Evolutionary conservation across 2,329 filamentous ascomycete genomes (phyloP).

Genomic region (Madurella fahalii): DNA sequence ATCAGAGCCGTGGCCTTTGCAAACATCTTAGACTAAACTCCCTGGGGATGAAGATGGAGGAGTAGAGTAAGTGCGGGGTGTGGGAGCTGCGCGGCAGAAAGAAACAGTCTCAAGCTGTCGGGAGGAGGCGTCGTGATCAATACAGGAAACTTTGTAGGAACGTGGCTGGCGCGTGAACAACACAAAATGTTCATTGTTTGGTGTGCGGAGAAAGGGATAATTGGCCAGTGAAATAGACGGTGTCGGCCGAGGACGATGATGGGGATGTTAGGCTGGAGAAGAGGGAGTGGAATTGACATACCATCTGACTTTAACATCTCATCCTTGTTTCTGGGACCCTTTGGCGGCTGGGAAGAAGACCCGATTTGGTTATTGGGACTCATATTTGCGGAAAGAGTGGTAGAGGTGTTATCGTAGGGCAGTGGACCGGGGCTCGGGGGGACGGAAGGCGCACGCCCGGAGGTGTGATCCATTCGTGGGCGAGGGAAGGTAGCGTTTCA

Average conservation of each 20-base stretch:
- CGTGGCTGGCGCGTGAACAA: no score
- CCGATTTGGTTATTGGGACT: background rate
- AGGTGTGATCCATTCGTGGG: no score
- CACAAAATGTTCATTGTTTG: no score
- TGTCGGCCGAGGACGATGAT: no score
- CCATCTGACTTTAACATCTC: background rate
- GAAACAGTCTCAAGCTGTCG: no score
- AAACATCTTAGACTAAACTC: background rate
- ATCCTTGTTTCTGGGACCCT: background rate
- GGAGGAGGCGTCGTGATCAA: no score
- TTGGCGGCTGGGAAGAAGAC: background rate
- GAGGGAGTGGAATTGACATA: background rate
- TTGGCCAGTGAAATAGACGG: no score
- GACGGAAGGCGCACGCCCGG: background rate
- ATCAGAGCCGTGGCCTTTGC: conserved; percentile 8
- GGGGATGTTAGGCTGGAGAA: no score
- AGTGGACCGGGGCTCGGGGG: background rate
- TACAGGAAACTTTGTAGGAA: no score
- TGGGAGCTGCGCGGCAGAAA: no score
- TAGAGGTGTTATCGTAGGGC: background rate
- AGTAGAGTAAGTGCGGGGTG: background rate
- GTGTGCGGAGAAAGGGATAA: no score
- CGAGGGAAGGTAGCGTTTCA: no score
- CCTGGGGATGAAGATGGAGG: background rate
- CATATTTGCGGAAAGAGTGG: background rate